Evolutionary conservation across 768 basidiomycete species (phyloP).

Genomic region (Dacryopinax spathularia): DNA sequence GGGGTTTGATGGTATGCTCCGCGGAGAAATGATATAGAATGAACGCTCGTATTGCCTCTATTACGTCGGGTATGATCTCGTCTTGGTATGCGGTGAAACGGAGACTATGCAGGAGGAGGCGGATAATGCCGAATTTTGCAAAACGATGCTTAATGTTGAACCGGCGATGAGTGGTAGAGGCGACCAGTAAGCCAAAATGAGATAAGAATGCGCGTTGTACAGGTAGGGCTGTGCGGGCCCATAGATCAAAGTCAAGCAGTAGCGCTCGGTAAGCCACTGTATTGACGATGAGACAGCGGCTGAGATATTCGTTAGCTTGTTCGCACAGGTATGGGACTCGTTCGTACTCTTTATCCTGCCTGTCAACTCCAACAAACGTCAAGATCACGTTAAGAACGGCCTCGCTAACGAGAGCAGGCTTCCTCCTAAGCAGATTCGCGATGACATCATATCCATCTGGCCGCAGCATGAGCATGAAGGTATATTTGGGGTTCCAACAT

Average conservation of each 20-base stretch:
- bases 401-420: constrained; percentile 61
- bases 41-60: constrained; percentile 47
- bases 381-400: constrained; percentile 72
- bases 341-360: constrained; percentile 62
- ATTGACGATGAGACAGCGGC: constrained; percentile 71
- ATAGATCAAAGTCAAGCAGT: constrained; percentile 81
- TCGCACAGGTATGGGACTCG: background rate
- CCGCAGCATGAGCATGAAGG: background rate
- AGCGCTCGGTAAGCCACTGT: constrained; percentile 66
- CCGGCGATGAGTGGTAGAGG: constrained; percentile 52
- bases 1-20: constrained; percentile 67
- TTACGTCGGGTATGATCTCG: constrained; percentile 36
- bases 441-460: constrained; percentile 81
- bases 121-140: constrained; percentile 52
- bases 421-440: constrained; percentile 53
- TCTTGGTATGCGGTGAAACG: constrained; percentile 63
- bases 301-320: constrained; percentile 21
- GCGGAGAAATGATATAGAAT: constrained; percentile 53
- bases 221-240: constrained; percentile 56
- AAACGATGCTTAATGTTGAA: constrained; percentile 70
- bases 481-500: background rate
- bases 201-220: constrained; percentile 69
- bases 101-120: constrained; percentile 65
- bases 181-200: constrained; percentile 64
- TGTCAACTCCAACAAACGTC: constrained; percentile 73